Evolutionary conservation across 148 eudicot genomes (phyloP).

Genomic region (Fallopia convolvulus): DNA sequence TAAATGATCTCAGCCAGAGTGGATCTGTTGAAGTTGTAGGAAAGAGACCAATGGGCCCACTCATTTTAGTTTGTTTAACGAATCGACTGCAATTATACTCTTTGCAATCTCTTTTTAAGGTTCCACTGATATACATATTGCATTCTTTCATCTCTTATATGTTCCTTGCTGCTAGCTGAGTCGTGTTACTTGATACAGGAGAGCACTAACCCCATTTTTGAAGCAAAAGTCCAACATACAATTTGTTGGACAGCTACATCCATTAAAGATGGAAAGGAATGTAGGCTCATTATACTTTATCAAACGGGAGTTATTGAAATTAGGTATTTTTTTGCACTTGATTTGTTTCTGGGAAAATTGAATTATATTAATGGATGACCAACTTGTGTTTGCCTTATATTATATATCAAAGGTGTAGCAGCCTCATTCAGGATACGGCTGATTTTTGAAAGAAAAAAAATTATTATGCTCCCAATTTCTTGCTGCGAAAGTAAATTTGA

Average conservation of each 20-base stretch:
- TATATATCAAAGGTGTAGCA: neutral
- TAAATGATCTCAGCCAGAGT: conserved; percentile 22
- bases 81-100: conserved; percentile 48
- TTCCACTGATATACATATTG: conserved; percentile 18
- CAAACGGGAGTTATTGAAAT: conserved; percentile 71
- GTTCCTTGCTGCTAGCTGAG: neutral
- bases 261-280: conserved; percentile 43
- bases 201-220: conserved; percentile 27
- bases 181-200: conserved; percentile 42
- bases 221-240: conserved; percentile 50
- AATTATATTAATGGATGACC: conserved; percentile 1
- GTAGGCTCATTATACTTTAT: conserved; percentile 61
- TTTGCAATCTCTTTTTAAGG: conserved; percentile 61
- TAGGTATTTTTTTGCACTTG: conserved; percentile 35
- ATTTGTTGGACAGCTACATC: conserved; percentile 58
- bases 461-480: neutral
- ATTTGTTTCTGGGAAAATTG: neutral
- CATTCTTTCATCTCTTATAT: neutral
- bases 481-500: neutral
- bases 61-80: conserved; percentile 62
- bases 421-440: neutral
- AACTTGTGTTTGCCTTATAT: neutral
- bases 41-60: conserved; percentile 33
- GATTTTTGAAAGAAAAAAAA: neutral
- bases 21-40: conserved; percentile 24